Evolutionary conservation across 202 grass and related monocot genomes (phyloP).

Genomic region (Saccharum hybrid): DNA sequence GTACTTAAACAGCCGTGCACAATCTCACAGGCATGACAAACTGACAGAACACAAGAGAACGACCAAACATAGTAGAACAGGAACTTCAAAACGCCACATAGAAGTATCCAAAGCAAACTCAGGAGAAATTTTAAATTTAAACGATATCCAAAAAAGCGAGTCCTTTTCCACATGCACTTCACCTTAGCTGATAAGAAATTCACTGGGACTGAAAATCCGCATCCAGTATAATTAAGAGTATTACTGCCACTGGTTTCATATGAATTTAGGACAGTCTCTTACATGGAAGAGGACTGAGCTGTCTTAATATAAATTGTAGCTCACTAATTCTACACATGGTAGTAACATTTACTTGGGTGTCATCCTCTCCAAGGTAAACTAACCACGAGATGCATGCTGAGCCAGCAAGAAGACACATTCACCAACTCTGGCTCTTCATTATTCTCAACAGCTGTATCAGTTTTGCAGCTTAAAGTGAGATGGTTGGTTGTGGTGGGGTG

Average conservation of each 20-base stretch:
- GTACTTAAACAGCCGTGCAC: background rate
- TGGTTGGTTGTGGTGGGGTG: conserved; percentile 2
- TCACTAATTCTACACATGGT: background rate
- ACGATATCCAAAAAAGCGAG: background rate
- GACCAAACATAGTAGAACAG: background rate
- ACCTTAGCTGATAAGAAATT: background rate
- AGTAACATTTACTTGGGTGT: background rate
- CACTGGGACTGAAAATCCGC: background rate
- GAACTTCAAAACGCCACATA: background rate
- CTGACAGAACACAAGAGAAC: background rate
- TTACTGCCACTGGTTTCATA: conserved; percentile 3
- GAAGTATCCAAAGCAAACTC: background rate
- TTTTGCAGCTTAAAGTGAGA: conserved; percentile 6
- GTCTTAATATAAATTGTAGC: conserved; percentile 11
- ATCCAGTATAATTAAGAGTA: background rate
- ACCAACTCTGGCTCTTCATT: conserved; percentile 11
- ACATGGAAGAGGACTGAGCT: background rate
- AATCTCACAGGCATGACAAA: background rate
- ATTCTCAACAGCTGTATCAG: conserved; percentile 1
- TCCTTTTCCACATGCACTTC: background rate
- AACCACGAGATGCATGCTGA: background rate
- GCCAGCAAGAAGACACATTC: background rate
- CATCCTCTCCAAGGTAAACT: background rate
- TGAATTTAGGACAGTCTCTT: background rate
- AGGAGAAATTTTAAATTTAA: background rate